Evolutionary conservation across 768 basidiomycete genomes (phyloP).

Genomic region (Lactifluus volemus): DNA sequence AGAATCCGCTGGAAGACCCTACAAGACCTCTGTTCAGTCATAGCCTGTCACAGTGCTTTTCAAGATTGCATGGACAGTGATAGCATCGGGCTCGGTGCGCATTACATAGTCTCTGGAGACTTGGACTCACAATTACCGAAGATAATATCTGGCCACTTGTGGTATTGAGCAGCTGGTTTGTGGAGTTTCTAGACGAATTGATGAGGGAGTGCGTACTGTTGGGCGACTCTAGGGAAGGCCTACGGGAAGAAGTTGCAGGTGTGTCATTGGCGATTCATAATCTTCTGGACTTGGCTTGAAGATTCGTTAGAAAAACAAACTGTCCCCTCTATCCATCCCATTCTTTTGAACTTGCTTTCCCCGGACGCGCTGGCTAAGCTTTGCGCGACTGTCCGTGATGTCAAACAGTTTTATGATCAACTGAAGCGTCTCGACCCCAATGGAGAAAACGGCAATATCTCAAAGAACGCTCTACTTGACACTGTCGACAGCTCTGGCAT

Average conservation of each 20-base stretch:
- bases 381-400: conserved; percentile 40
- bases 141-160: conserved; percentile 70
- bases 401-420: conserved; percentile 49
- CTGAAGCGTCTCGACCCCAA: conserved; percentile 45
- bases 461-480: conserved; percentile 54
- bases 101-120: neutral
- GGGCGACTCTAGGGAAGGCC: conserved; percentile 21
- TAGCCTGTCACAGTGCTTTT: conserved; percentile 54
- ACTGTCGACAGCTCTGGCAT: conserved; percentile 57
- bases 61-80: conserved; percentile 55
- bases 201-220: conserved; percentile 43
- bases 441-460: conserved; percentile 55
- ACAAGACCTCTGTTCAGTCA: conserved; percentile 58
- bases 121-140: conserved; percentile 24
- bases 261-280: neutral
- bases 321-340: conserved; percentile 20
- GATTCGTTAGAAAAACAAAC: neutral
- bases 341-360: conserved; percentile 53
- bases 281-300: neutral
- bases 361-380: conserved; percentile 51
- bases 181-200: conserved; percentile 52
- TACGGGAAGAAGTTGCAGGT: conserved; percentile 5
- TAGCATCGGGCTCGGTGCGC: conserved; percentile 54
- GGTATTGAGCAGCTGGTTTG: conserved; percentile 50
- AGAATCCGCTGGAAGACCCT: conserved; percentile 49